Evolutionary conservation across 345 rosid genomes (phyloP), one percentile per base, ranked within the genome.

Genomic region (Pugionium cornutum): DNA sequence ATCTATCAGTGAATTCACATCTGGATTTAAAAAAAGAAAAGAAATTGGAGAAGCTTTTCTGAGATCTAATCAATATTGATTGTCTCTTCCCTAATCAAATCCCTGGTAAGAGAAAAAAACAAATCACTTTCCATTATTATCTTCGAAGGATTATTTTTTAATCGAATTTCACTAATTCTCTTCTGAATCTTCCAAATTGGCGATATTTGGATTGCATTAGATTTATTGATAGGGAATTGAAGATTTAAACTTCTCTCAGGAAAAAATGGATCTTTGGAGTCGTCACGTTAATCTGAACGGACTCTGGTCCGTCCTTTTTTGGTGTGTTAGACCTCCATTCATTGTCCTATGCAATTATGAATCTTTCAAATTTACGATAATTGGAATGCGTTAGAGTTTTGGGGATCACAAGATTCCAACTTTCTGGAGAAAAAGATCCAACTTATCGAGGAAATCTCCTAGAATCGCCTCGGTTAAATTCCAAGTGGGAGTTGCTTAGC

Each of bases 101-200:
- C 63, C 10, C 57, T 66, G 73, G 77, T 73, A 73, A 66, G 73
- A 40, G 18, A 6, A 28, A 10, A 56, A 28, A 51, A 33, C 39
- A 31, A 28, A 35, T 72, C 72, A 64, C 34, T 64, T 42, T 57
- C 48, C 3, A 9, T 18, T n/a, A 1, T 26, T 0, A 2, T 26
- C 2, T 7, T 40, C 25, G 29, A 7, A 27, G 18, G 18, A 0
- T 18, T 18, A 18, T 18, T 10, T 58, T 41, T 58, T 25, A 36
- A 39, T 62, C 36, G 39, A 57, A 18, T 45, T 56, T 54, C 50
- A 31, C 49, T 33, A 45, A 9, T 34, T 33, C 2, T 39, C 27
- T 66, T 41, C 31, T 39, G 47, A 31, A 27, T 53, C 59, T 1
- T 42, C 52, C 11, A 36, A 9, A 41, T 25, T 30, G 37, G 31